Conservation (phyloP, 225 moss, liverwort and hornwort species). For the Pleurozium schreberi region DNA sequence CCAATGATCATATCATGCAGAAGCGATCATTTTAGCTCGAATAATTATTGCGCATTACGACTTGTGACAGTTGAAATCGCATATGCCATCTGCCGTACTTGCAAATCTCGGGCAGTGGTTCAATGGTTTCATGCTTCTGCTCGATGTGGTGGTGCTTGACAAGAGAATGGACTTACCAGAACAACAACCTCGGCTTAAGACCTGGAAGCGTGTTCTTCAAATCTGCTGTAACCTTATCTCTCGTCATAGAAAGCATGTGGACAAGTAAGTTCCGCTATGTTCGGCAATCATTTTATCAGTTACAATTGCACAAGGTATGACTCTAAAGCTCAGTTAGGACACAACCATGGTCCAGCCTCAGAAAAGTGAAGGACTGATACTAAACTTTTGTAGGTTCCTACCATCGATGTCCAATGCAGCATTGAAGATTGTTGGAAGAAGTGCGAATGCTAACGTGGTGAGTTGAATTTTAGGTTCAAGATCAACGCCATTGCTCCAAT, state of each 20-base stretch:
- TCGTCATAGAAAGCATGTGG: conserved; percentile 70
- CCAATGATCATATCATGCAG: neutral
- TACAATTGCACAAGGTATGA: neutral
- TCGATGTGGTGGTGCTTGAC: conserved; percentile 63
- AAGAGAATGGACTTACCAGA: conserved; percentile 61
- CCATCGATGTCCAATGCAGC: conserved; percentile 67
- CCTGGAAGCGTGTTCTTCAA: conserved; percentile 74
- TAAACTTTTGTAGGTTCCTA: conserved; percentile 44
- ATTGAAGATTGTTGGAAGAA: conserved; percentile 63
- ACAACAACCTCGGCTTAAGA: conserved; percentile 57
- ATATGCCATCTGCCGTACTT: conserved; percentile 56
- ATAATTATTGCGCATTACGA: neutral
- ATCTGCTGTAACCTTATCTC: conserved; percentile 73
- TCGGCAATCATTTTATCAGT: neutral
- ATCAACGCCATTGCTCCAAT: neutral
- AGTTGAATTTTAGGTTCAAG: neutral
- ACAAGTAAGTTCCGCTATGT: conserved; percentile 34
- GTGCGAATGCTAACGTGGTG: conserved; percentile 17
- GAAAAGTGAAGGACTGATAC: neutral
- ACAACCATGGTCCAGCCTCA: neutral
- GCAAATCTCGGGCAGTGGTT: conserved; percentile 62
- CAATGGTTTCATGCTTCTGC: conserved; percentile 55
- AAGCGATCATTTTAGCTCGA: neutral
- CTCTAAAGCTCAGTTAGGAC: neutral
- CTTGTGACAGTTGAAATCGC: conserved; percentile 56